These are phyloP conservation scores for Aureobasidium mangrovei DNA, from an alignment of 2,329 filamentous ascomycete species.

Conservation along the genomic window DNA sequence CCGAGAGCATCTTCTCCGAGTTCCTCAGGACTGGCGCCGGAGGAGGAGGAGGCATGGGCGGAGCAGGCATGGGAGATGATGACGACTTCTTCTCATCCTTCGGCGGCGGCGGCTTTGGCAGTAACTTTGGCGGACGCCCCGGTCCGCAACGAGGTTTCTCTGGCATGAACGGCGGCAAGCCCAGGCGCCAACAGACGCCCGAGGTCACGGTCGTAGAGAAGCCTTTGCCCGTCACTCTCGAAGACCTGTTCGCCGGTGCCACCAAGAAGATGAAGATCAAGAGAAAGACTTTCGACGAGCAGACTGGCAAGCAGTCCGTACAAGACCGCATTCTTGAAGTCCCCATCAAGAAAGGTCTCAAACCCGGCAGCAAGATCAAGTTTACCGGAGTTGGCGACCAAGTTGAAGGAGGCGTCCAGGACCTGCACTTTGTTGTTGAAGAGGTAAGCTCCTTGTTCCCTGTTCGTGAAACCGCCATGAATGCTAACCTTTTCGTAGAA, in stretches of 20 bases:
- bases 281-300: conserved; percentile 79
- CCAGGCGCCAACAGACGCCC: conserved; percentile 51
- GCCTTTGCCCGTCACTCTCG: conserved; percentile 68
- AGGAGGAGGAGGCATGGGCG: conserved; percentile 37
- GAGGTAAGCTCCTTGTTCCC: conserved; percentile 38
- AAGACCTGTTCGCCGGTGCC: conserved; percentile 78
- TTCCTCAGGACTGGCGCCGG: conserved; percentile 59
- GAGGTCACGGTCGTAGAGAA: conserved; percentile 89
- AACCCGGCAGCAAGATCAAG: conserved; percentile 97
- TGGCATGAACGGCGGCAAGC: conserved; percentile 25
- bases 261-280: conserved; percentile 99
- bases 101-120: conserved; percentile 35
- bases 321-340: conserved; percentile 90
- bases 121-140: conserved; percentile 24
- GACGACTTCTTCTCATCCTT: conserved; percentile 50
- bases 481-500: conserved; percentile 49
- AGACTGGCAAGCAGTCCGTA: conserved; percentile 70
- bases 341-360: conserved; percentile 89
- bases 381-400: conserved; percentile 97
- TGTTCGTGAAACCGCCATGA: conserved; percentile 38
- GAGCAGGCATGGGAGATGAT: conserved; percentile 39
- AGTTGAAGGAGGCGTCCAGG: conserved; percentile 90
- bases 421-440: conserved; percentile 87
- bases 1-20: conserved; percentile 75
- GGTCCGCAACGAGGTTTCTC: conserved; percentile 18